These are phyloP conservation scores for Oryza longistaminata DNA, from an alignment of 176 grass and related monocot genomes.

Conservation along the genomic window DNA sequence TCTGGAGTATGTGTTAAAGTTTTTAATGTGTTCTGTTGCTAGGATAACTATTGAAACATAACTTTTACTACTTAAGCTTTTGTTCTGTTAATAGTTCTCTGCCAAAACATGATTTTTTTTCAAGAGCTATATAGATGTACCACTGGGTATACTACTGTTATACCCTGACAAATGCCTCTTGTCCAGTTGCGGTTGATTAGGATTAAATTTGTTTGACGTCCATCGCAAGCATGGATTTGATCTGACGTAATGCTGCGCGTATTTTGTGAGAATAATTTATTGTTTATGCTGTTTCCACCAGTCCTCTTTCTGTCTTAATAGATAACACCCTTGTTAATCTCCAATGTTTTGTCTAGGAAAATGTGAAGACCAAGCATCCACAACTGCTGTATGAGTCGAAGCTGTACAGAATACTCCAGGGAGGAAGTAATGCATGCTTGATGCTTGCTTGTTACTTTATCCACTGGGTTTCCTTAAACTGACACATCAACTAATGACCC, in stretches of 20 bases:
- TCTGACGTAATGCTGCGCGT: background rate
- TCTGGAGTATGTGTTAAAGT: background rate
- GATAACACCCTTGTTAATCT: slow-evolving; percentile 18
- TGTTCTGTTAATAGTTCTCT: background rate
- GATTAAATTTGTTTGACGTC: background rate
- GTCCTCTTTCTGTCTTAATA: background rate
- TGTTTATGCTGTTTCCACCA: slow-evolving; percentile 15
- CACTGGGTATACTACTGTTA: background rate
- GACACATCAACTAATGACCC: background rate
- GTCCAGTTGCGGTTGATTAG: background rate
- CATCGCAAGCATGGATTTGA: background rate
- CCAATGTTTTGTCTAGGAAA: slow-evolving; percentile 58
- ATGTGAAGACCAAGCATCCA: slow-evolving; percentile 83
- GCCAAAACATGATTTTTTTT: background rate
- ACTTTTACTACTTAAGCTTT: background rate
- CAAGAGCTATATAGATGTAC: background rate
- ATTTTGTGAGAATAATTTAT: background rate
- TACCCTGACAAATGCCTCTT: background rate
- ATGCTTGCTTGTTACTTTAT: slow-evolving; percentile 7
- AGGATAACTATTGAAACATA: background rate
- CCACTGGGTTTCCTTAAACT: background rate
- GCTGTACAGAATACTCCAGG: slow-evolving; percentile 83
- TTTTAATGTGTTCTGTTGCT: background rate
- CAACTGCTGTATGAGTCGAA: slow-evolving; percentile 78
- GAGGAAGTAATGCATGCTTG: slow-evolving; percentile 65